A percentile compares a stretch with the other conserved stretches of the same genome.
Conservation (phyloP, 768 basidiomycete genomes). For the Lactarius akahatsu region DNA sequence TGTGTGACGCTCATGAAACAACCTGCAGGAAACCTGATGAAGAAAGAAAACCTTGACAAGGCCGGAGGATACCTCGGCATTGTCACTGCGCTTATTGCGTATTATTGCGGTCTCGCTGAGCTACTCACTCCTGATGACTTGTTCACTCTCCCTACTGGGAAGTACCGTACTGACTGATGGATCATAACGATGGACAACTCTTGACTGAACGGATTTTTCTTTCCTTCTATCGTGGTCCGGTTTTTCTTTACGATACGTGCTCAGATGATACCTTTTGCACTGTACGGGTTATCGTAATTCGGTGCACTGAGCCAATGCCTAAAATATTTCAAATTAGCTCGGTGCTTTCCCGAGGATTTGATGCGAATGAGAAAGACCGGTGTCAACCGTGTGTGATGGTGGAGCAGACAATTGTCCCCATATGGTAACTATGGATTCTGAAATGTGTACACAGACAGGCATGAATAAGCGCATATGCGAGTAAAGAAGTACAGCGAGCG, state of each 20-base stretch:
- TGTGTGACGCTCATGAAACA: conserved; percentile 31
- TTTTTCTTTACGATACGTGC: neutral
- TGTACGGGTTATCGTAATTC: neutral
- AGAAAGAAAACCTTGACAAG: conserved; percentile 31
- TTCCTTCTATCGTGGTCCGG: neutral
- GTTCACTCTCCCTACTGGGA: conserved; percentile 44
- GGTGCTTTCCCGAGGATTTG: neutral
- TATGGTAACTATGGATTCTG: neutral
- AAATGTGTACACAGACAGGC: no score
- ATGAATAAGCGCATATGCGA: no score
- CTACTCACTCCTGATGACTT: conserved; percentile 41
- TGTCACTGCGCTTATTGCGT: conserved; percentile 47
- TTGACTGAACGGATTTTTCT: neutral
- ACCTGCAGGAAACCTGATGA: conserved; percentile 25
- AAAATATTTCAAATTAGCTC: neutral
- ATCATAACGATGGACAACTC: neutral
- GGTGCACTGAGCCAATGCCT: neutral
- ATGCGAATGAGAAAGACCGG: neutral
- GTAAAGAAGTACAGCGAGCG: no score
- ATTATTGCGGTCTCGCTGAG: conserved; percentile 46
- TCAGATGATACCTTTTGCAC: neutral
- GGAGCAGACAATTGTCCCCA: neutral
- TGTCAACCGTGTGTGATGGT: neutral
- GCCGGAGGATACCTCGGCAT: conserved; percentile 49
- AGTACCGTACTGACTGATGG: neutral